These are phyloP conservation scores for Aureobasidium sp. DNA, from an alignment of 2,329 filamentous ascomycete genomes.

Conservation along the genomic window DNA sequence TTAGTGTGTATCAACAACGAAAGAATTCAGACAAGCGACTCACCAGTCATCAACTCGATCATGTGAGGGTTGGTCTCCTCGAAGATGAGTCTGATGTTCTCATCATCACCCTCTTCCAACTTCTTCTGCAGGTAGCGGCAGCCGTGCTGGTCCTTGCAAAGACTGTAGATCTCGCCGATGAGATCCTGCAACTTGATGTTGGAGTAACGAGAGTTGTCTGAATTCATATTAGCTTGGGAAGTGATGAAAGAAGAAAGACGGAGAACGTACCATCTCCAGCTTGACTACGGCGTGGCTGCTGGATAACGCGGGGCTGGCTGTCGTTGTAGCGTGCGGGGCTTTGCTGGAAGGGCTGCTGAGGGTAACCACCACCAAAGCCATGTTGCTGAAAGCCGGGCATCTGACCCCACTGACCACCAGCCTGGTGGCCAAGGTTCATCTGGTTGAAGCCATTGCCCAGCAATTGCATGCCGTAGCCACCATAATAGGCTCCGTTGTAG, in stretches of 20 bases:
- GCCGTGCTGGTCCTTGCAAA: constrained; percentile 97
- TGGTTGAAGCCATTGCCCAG: constrained; percentile 60
- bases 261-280: constrained; percentile 55
- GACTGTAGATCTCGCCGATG: constrained; percentile 71
- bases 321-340: constrained; percentile 51
- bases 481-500: constrained; percentile 34
- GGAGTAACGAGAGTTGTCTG: constrained; percentile 60
- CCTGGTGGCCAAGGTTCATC: constrained; percentile 43
- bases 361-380: constrained; percentile 49
- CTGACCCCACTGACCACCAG: constrained; percentile 25
- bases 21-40: constrained; percentile 12
- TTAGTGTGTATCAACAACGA: not conserved
- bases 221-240: not conserved
- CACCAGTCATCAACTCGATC: constrained; percentile 86
- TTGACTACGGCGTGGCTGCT: constrained; percentile 59
- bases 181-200: constrained; percentile 76
- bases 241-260: not conserved
- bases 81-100: constrained; percentile 88
- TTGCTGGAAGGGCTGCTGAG: constrained; percentile 23
- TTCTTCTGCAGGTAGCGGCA: constrained; percentile 97
- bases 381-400: constrained; percentile 32
- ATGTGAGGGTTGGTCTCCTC: constrained; percentile 88
- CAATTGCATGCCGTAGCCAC: constrained; percentile 50
- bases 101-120: constrained; percentile 76
- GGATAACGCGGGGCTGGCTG: constrained; percentile 66